Conservation (phyloP, 2,329 filamentous ascomycete genomes). For the Aspergillus fijiensis region DNA sequence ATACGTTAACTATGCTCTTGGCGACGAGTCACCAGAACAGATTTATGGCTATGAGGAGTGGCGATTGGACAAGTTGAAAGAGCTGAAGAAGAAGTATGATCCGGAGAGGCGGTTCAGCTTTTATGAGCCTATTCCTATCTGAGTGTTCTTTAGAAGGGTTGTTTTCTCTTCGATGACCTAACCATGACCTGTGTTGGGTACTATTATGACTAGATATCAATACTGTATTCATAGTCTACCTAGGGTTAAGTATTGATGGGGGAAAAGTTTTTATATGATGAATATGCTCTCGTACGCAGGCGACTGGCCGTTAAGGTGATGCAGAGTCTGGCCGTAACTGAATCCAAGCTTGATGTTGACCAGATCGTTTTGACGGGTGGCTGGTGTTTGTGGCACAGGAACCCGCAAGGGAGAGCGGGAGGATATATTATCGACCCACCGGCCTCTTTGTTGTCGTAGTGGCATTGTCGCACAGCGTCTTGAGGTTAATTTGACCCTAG, state of each 20-base stretch:
- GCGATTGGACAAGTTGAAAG: slow-evolving; percentile 46
- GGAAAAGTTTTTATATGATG: no score
- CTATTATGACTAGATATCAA: neutral
- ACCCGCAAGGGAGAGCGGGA: neutral
- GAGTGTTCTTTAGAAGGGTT: neutral
- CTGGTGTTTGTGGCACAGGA: neutral
- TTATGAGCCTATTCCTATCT: slow-evolving; percentile 11
- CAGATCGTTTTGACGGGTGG: neutral
- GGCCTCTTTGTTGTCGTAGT: neutral
- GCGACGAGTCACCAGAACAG: slow-evolving; percentile 43
- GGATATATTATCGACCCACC: neutral
- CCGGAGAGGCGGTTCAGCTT: slow-evolving; percentile 13
- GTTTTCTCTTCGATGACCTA: neutral
- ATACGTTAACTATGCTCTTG: slow-evolving; percentile 56
- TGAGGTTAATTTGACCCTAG: neutral
- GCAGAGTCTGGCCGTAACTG: no score
- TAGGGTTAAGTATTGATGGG: neutral
- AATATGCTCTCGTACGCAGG: no score
- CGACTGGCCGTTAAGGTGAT: no score
- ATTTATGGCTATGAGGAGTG: slow-evolving; percentile 54
- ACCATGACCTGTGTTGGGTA: neutral
- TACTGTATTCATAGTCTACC: neutral
- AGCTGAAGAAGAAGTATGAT: slow-evolving; percentile 36
- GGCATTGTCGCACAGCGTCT: neutral
- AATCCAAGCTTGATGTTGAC: no score